phyloP scores from a whole-genome alignment of 106 monocot genomes.

The Phalaenopsis aphrodite region DNA sequence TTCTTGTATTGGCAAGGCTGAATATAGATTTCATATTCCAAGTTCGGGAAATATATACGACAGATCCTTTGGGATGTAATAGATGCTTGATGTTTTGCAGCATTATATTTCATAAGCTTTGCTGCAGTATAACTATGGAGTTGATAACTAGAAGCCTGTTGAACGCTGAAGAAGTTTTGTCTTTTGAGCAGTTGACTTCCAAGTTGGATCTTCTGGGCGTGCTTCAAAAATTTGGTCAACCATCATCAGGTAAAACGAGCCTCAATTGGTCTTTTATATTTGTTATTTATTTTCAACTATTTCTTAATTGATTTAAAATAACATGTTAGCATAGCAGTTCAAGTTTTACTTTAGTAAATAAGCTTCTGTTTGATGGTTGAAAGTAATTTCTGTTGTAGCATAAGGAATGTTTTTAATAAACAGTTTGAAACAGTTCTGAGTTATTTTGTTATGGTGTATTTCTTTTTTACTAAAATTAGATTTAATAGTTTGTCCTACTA shows the following conservation, averaged over 20 bases:
- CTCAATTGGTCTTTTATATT: not conserved
- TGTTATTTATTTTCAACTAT: not conserved
- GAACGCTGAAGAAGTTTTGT: not conserved
- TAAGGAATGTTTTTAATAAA: no score
- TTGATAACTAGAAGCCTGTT: not conserved
- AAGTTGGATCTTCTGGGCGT: not conserved
- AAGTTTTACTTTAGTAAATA: no score
- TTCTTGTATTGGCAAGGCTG: constrained; percentile 42
- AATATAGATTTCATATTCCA: constrained; percentile 37
- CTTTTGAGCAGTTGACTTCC: not conserved
- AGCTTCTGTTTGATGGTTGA: no score
- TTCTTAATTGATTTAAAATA: no score
- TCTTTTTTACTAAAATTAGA: no score
- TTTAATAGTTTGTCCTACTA: no score
- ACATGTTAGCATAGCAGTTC: no score
- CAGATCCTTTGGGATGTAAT: constrained; percentile 59
- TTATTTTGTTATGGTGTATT: no score
- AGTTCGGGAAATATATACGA: constrained; percentile 43
- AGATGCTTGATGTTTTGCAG: not conserved
- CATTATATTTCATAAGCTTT: not conserved
- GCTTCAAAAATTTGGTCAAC: not conserved
- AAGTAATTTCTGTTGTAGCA: no score
- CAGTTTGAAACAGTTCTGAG: no score
- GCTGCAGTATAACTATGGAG: not conserved
- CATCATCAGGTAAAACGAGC: not conserved